Conservation (phyloP, 169 alveolate species). For the Plasmodium gallinaceum region DNA sequence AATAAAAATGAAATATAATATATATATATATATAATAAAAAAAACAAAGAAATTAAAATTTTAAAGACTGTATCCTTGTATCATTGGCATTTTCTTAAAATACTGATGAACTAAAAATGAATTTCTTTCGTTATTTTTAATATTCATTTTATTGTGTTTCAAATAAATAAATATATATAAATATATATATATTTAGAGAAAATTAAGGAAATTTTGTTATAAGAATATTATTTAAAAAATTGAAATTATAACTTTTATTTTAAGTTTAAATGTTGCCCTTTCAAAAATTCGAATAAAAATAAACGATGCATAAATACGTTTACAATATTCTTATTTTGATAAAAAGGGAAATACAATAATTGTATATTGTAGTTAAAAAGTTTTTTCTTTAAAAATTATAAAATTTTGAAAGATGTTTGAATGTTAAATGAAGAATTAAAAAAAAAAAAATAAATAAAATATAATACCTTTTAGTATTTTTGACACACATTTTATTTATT, state of each 20-base stretch:
- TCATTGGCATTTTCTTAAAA: constrained; percentile 6
- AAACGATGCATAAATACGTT: background rate
- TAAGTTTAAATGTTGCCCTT: background rate
- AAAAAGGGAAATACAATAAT: background rate
- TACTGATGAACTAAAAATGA: constrained; percentile 20
- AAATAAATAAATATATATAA: constrained; percentile 18
- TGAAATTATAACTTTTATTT: constrained; percentile 27
- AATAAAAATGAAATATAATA: background rate
- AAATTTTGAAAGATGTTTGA: too few species aligned
- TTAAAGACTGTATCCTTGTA: constrained; percentile 12
- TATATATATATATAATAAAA: constrained; percentile 1
- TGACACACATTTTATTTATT: too few species aligned
- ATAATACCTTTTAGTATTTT: too few species aligned
- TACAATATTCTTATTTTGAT: constrained; percentile 6
- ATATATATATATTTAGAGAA: constrained; percentile 33
- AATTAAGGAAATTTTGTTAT: constrained; percentile 28
- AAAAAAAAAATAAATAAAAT: too few species aligned
- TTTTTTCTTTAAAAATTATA: background rate
- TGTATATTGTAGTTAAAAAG: background rate
- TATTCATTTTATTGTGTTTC: constrained; percentile 20
- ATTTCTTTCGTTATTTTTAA: constrained; percentile 32
- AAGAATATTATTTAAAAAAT: constrained; percentile 19
- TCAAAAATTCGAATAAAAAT: background rate
- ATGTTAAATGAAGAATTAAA: too few species aligned
- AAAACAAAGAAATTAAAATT: constrained; percentile 2